Conservation (phyloP, 805 yeast genomes). For the Lachancea mirantina region DNA sequence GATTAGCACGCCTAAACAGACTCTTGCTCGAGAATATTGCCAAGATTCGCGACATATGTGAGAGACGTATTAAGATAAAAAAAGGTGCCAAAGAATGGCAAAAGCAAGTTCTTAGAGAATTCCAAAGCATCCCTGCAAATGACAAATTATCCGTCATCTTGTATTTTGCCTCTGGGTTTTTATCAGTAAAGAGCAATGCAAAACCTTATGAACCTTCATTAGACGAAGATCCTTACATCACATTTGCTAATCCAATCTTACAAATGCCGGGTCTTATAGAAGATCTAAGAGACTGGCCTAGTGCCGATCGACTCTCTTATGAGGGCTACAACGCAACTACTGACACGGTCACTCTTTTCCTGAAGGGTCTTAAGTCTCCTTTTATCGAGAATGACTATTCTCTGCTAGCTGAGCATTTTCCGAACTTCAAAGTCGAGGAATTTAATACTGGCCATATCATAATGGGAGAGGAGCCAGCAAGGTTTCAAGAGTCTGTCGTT, state of each 20-base stretch:
- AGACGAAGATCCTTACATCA: constrained; percentile 13
- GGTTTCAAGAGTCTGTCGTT: constrained; percentile 10
- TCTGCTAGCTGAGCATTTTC: constrained; percentile 19
- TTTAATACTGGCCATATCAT: constrained; percentile 29
- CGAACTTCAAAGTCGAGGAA: constrained; percentile 18
- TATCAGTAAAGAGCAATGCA: constrained; percentile 17
- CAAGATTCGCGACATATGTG: constrained; percentile 17
- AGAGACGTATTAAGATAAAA: constrained; percentile 15
- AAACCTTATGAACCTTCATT: constrained; percentile 4
- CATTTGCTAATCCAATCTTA: constrained; percentile 17
- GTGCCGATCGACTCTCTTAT: constrained; percentile 7
- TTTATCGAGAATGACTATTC: constrained; percentile 34
- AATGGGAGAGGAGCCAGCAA: constrained; percentile 23
- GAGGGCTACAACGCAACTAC: constrained; percentile 7
- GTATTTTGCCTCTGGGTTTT: constrained; percentile 28
- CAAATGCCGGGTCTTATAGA: constrained; percentile 24
- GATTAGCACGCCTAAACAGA: constrained; percentile 16
- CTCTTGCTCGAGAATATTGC: constrained; percentile 18
- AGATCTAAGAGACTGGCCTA: constrained; percentile 21
- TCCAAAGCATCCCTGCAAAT: constrained; percentile 17
- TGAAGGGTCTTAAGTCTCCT: constrained; percentile 38
- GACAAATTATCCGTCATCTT: constrained; percentile 14
- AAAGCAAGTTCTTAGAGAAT: constrained; percentile 12
- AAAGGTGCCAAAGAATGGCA: constrained; percentile 22
- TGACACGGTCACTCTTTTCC: constrained; percentile 34